phyloP scores from a whole-genome alignment of 306 rosid genomes.

The Clitoria ternatea region DNA sequence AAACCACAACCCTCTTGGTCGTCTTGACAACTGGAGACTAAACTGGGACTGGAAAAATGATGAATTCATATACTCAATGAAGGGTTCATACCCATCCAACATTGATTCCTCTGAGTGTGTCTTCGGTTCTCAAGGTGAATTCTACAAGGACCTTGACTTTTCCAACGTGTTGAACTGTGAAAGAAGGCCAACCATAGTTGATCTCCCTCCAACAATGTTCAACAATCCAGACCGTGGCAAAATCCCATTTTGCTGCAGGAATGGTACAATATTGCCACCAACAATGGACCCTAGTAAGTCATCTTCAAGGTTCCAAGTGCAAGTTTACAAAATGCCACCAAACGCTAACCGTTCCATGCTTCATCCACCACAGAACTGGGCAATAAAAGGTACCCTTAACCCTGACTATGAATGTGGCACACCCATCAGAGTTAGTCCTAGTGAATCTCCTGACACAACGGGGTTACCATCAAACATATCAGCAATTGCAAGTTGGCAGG shows the following conservation, averaged over 20 bases:
- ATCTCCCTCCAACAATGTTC: constrained; percentile 70
- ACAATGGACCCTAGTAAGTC: constrained; percentile 71
- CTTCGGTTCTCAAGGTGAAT: constrained; percentile 58
- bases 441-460: constrained; percentile 48
- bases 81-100: constrained; percentile 72
- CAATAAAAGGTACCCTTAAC: constrained; percentile 64
- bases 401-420: constrained; percentile 73
- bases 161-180: constrained; percentile 65
- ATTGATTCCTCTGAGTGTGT: constrained; percentile 74
- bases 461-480: constrained; percentile 56
- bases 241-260: constrained; percentile 84
- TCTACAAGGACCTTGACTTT: constrained; percentile 54
- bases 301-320: constrained; percentile 70
- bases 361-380: constrained; percentile 74
- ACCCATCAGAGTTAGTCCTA: constrained; percentile 72
- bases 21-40: constrained; percentile 83
- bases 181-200: constrained; percentile 67
- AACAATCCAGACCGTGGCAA: constrained; percentile 64
- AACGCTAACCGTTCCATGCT: constrained; percentile 63
- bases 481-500: constrained; percentile 86
- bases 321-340: constrained; percentile 86
- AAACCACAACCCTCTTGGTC: constrained; percentile 78
- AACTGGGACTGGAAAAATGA: constrained; percentile 74
- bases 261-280: constrained; percentile 79
- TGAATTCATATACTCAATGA: constrained; percentile 71